Percentiles rank a stretch among this genome's conserved stretches.
Conservation (phyloP, 2,329 filamentous ascomycete species). For the Pyricularia grisea region DNA sequence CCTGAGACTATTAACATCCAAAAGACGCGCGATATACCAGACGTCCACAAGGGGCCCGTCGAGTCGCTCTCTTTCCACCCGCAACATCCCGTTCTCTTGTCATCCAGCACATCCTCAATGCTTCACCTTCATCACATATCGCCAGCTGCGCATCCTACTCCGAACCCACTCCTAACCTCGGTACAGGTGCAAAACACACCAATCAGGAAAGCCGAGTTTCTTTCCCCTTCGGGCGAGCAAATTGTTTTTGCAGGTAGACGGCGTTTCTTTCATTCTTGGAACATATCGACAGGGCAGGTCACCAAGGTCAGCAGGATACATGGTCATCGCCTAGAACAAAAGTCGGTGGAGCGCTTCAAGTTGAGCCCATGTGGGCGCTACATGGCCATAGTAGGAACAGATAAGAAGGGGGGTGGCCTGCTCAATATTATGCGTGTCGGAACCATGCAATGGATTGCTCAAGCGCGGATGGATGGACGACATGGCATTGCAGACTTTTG, state of each 20-base stretch:
- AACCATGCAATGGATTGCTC: conserved; percentile 80
- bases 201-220: conserved; percentile 75
- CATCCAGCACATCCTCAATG: conserved; percentile 76
- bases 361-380: conserved; percentile 79
- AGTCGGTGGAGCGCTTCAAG: conserved; percentile 83
- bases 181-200: conserved; percentile 78
- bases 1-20: conserved; percentile 89
- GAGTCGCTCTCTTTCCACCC: conserved; percentile 86
- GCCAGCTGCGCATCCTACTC: conserved; percentile 61
- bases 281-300: conserved; percentile 70
- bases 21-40: conserved; percentile 74
- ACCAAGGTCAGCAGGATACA: conserved; percentile 73
- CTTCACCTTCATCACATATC: conserved; percentile 85
- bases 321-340: conserved; percentile 72
- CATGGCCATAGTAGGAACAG: conserved; percentile 73
- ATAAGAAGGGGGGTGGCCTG: conserved; percentile 76
- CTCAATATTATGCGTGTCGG: conserved; percentile 74
- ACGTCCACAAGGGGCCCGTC: conserved; percentile 68
- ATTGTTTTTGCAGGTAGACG: conserved; percentile 85
- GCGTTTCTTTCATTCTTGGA: conserved; percentile 91
- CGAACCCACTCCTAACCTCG: conserved; percentile 84
- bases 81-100: conserved; percentile 76
- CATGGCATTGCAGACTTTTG: conserved; percentile 83
- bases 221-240: conserved; percentile 60
- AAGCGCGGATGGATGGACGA: conserved; percentile 71